Base-by-base conservation (phyloP, 768 basidiomycete genomes). In the Astraeus odoratus region DNA sequence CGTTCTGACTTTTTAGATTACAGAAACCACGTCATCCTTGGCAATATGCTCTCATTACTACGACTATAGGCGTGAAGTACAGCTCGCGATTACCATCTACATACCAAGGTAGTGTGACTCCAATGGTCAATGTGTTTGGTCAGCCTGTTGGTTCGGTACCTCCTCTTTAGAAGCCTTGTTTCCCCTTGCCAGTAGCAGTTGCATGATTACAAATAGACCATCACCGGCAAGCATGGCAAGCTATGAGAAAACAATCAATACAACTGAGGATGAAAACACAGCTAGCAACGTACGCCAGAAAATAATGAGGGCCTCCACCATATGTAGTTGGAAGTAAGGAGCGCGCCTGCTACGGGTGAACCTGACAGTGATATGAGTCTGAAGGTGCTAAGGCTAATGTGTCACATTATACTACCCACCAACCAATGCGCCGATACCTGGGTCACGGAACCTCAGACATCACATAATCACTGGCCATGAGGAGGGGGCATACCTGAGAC, bases 251-350 rank as follows among this genome's bases (percentile, higher is more conserved):
- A 5, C 16, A 23, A 18, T 25, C 16, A 18, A 26, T 31, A n/a
- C n/a, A n/a, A n/a, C 10, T n/a, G 12, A 4, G 30, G 12, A 4
- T 12, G 10, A n/a, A 12, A 31, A 13, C 12, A 13, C 35, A 10
- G 5, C 12, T 3, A 18, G 12, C 9, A 36, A 36, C 35, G 16
- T 50, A 70, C 63, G 39, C 76, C 79, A 19, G 69, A 60, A 50
- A 77, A 81, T 6, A 80, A 40, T 2, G 72, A 68, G 4, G 78
- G 71, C 37, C 64, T 65, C 75, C 73, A 78, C 81, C 81, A 83
- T 1, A 68, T 62, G 52, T 73, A 80, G 7, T 67, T 54, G 9
- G 65, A 49, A 0, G 76, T 70, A 4, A 83, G 69, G n/a, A 82
- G 56, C 0, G 75, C 74, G 1, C 81, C 80, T n/a, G 72, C 67